phyloP scores from a whole-genome alignment of 1,284 basidiomycete genomes.

The Ustilago bromivora region DNA sequence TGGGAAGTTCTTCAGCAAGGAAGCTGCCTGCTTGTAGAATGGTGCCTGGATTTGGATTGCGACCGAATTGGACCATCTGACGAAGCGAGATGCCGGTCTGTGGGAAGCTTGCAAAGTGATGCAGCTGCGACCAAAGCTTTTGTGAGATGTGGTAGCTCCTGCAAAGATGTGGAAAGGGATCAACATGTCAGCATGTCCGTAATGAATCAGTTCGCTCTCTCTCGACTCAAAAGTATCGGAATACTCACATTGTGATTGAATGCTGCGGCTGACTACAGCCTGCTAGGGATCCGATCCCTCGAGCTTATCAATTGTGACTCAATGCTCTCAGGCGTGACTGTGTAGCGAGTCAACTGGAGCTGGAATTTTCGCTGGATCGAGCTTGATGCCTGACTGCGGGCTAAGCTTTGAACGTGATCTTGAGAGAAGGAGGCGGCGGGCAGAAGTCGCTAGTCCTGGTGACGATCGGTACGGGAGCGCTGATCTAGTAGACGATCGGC shows the following conservation, averaged over 20 bases:
- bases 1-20: slow-evolving; percentile 82
- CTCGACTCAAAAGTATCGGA: not conserved
- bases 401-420: not conserved
- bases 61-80: slow-evolving; percentile 69
- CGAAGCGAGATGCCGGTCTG: slow-evolving; percentile 69
- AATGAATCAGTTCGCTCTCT: not conserved
- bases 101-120: slow-evolving; percentile 67
- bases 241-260: slow-evolving; percentile 17
- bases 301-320: not conserved
- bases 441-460: not conserved
- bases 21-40: slow-evolving; percentile 67
- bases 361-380: not conserved
- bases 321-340: too few relatives aligned
- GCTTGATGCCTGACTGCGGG: not conserved
- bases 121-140: slow-evolving; percentile 65
- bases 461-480: not conserved
- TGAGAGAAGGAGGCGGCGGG: not conserved
- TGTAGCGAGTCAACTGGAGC: not conserved
- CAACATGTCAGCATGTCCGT: not conserved
- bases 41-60: slow-evolving; percentile 67
- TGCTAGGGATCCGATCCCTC: not conserved
- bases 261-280: slow-evolving; percentile 10
- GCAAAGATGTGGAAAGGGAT: not conserved
- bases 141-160: slow-evolving; percentile 65
- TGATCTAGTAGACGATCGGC: not conserved